Conservation (phyloP, 164 flowering plant species). For the Tetracentron sinense region DNA sequence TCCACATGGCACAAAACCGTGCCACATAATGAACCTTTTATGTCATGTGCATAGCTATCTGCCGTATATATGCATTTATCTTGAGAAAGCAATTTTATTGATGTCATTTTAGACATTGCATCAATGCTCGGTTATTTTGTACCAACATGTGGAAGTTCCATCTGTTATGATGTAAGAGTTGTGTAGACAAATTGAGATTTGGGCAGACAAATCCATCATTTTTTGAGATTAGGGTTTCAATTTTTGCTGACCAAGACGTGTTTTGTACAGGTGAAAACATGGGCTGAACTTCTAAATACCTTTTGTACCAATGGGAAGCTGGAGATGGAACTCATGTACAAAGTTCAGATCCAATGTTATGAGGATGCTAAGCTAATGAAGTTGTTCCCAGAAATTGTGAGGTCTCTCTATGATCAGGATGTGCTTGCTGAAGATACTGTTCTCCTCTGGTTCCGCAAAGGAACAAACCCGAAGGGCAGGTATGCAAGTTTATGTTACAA, state of each 20-base stretch:
- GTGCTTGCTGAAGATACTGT: conserved; percentile 98
- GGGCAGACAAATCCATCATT: too few relatives aligned
- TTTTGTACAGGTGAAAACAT: conserved; percentile 70
- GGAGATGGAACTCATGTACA: conserved; percentile 91
- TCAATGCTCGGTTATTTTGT: too few relatives aligned
- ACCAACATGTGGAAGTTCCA: too few relatives aligned
- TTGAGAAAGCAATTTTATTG: too few relatives aligned
- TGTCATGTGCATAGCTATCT: too few relatives aligned
- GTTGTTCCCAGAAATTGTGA: conserved; percentile 87
- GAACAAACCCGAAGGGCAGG: conserved; percentile 98
- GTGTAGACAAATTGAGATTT: too few relatives aligned
- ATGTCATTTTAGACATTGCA: too few relatives aligned
- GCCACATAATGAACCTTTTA: too few relatives aligned
- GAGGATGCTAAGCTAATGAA: conserved; percentile 98
- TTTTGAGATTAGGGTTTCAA: too few relatives aligned
- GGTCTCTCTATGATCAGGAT: conserved; percentile 89
- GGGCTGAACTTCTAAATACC: conserved; percentile 76
- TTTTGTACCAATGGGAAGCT: conserved; percentile 90
- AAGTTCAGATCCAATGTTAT: conserved; percentile 93
- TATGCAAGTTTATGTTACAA: conserved; percentile 12
- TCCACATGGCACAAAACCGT: too few relatives aligned
- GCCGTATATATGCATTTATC: too few relatives aligned
- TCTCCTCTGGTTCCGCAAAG: conserved; percentile 90
- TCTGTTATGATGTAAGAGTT: too few relatives aligned
- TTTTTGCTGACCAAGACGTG: conserved; percentile 1